Percentiles rank a stretch among this genome's conserved stretches.
Evolutionary conservation across 768 basidiomycete species (phyloP).

Genomic region (Ramaria sp.): DNA sequence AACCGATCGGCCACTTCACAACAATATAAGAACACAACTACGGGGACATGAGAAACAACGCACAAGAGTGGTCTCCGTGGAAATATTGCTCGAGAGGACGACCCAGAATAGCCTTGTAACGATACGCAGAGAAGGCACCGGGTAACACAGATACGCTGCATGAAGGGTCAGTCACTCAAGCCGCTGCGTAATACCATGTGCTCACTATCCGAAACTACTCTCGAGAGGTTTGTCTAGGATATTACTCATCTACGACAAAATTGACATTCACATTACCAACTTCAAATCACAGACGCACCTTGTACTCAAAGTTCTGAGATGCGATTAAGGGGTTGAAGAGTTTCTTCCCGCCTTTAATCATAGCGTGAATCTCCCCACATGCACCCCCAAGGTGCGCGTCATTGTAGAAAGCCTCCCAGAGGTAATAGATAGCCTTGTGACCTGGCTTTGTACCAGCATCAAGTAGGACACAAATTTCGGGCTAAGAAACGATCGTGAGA

Average conservation of each 20-base stretch:
- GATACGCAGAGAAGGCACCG: constrained; percentile 94
- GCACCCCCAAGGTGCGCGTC: constrained; percentile 72
- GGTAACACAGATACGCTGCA: constrained; percentile 74
- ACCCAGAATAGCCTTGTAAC: constrained; percentile 87
- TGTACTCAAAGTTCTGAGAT: constrained; percentile 96
- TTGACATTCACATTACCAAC: not conserved
- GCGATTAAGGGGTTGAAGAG: constrained; percentile 87
- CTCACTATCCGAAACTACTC: constrained; percentile 79
- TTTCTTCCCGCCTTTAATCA: constrained; percentile 89
- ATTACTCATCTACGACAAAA: constrained; percentile 70
- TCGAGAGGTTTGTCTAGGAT: constrained; percentile 96
- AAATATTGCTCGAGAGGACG: constrained; percentile 49
- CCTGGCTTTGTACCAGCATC: constrained; percentile 97
- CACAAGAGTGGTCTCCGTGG: constrained; percentile 29
- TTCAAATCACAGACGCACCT: constrained; percentile 11
- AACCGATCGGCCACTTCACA: constrained; percentile 68
- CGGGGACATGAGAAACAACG: constrained; percentile 4
- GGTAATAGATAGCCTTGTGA: constrained; percentile 89
- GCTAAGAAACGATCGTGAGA: constrained; percentile 30
- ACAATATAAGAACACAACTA: not conserved
- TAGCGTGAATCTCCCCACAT: constrained; percentile 93
- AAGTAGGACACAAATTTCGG: constrained; percentile 84
- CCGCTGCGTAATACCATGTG: not conserved
- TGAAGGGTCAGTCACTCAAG: not conserved
- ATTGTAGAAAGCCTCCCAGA: constrained; percentile 89